Percentiles rank a stretch among this genome's conserved stretches.
Evolutionary conservation across 2,329 filamentous ascomycete genomes (phyloP).

Genomic region (Helotiales sp.): DNA sequence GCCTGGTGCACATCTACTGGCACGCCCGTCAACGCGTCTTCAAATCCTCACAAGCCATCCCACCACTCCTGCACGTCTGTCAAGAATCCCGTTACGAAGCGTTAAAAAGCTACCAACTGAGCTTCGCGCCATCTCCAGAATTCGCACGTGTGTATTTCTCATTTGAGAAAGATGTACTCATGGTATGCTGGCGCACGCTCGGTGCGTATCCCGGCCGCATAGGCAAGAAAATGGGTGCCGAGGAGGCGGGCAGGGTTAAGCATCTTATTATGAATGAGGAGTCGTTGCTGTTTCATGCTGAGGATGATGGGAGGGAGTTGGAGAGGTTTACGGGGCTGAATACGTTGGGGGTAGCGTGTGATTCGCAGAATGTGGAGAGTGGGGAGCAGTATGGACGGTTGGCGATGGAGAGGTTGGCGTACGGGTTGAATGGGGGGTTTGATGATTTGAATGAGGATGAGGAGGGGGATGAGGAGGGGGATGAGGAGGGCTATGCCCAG

Average conservation of each 20-base stretch:
- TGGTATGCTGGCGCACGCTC: conserved; percentile 9
- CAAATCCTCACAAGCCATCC: conserved; percentile 11
- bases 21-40: conserved; percentile 11
- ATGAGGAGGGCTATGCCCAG: background rate
- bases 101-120: conserved; percentile 15
- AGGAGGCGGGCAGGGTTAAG: conserved; percentile 8
- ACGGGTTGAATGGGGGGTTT: background rate
- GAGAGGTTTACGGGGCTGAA: conserved; percentile 12
- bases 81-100: conserved; percentile 17
- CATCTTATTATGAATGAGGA: conserved; percentile 17
- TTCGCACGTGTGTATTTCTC: conserved; percentile 19
- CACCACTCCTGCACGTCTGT: conserved; percentile 12
- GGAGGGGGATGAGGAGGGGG: background rate
- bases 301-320: conserved; percentile 13
- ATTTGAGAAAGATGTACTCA: conserved; percentile 7
- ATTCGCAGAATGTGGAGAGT: conserved; percentile 8
- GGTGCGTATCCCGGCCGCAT: conserved; percentile 13
- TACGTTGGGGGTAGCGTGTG: conserved; percentile 14
- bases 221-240: conserved; percentile 12
- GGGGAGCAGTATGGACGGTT: conserved; percentile 17
- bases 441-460: background rate
- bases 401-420: conserved; percentile 8
- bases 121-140: conserved; percentile 16
- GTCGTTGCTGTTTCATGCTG: conserved; percentile 10
- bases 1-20: conserved; percentile 13